Conservation (phyloP, 108 stramenopile genomes). For the Fragilaria crotonensis region DNA sequence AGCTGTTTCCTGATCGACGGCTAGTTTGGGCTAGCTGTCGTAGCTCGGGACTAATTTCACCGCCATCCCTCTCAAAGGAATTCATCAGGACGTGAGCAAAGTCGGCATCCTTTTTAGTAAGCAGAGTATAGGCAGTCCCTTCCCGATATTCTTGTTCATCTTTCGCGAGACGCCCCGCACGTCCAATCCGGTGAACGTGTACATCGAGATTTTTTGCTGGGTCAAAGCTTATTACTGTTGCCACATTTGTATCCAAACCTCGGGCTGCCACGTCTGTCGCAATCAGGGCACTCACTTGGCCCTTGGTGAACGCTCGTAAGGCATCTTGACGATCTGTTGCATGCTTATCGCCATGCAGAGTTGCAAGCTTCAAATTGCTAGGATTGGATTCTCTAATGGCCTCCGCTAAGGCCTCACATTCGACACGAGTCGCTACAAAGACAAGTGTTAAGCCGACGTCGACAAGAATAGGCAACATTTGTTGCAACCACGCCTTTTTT, state of each 20-base stretch:
- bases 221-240: conserved; percentile 90
- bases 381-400: conserved; percentile 10
- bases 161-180: conserved; percentile 90
- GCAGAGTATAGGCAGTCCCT: conserved; percentile 72
- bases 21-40: conserved; percentile 29
- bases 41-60: conserved; percentile 45
- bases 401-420: conserved; percentile 54
- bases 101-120: conserved; percentile 61
- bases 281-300: conserved; percentile 68
- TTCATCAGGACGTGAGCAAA: conserved; percentile 56
- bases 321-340: conserved; percentile 89
- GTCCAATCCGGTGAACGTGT: conserved; percentile 94
- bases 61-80: conserved; percentile 67
- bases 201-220: conserved; percentile 89
- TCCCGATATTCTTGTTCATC: conserved; percentile 41
- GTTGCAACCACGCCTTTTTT: conserved; percentile 58
- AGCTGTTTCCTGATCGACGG: conserved; percentile 22
- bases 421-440: conserved; percentile 69
- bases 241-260: conserved; percentile 93
- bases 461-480: conserved; percentile 54
- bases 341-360: conserved; percentile 96
- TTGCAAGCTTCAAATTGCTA: conserved; percentile 41
- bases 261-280: conserved; percentile 99
- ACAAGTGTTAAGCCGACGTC: conserved; percentile 65
- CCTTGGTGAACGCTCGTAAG: conserved; percentile 78